These are phyloP conservation scores for Leptomonas seymouri DNA, from an alignment of 208 protist genomes.

Conservation along the genomic window DNA sequence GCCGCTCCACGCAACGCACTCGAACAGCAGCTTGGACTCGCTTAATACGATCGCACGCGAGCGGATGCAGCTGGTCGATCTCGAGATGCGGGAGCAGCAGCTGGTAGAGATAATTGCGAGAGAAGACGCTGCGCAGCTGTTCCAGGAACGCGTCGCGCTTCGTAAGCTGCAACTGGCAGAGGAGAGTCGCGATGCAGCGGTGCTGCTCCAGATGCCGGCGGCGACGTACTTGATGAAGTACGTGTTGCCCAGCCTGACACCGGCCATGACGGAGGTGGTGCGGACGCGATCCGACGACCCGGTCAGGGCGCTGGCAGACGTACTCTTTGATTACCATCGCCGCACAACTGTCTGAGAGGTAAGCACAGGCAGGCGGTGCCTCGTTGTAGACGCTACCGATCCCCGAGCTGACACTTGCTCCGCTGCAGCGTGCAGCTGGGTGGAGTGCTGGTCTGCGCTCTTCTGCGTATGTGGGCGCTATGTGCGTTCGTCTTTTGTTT, in stretches of 20 bases:
- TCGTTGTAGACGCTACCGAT: conserved; percentile 11
- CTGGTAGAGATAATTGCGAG: conserved; percentile 26
- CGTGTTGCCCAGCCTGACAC: conserved; percentile 92
- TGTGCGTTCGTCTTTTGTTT: too few relatives aligned
- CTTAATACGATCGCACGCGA: neutral
- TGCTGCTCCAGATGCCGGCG: conserved; percentile 54
- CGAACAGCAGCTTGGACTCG: neutral
- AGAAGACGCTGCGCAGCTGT: conserved; percentile 32
- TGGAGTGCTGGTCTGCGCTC: too few relatives aligned
- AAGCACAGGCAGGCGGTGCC: too few relatives aligned
- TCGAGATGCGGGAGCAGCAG: conserved; percentile 23
- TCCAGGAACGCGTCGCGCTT: conserved; percentile 47
- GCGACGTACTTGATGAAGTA: conserved; percentile 93
- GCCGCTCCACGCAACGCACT: neutral
- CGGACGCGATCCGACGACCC: conserved; percentile 91
- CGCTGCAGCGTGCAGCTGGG: too few relatives aligned
- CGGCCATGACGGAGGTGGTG: conserved; percentile 88
- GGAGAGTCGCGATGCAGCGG: conserved; percentile 20
- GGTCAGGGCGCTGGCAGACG: conserved; percentile 90
- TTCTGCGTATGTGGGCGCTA: too few relatives aligned
- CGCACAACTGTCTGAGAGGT: conserved; percentile 32
- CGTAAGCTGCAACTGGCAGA: conserved; percentile 74
- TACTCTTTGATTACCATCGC: conserved; percentile 84
- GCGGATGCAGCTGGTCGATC: conserved; percentile 7
- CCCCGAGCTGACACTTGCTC: neutral